A percentile compares a stretch with the other conserved stretches of the same genome.
Evolutionary conservation across 176 grass and related monocot genomes (phyloP).

Genomic region (Carex pumila): DNA sequence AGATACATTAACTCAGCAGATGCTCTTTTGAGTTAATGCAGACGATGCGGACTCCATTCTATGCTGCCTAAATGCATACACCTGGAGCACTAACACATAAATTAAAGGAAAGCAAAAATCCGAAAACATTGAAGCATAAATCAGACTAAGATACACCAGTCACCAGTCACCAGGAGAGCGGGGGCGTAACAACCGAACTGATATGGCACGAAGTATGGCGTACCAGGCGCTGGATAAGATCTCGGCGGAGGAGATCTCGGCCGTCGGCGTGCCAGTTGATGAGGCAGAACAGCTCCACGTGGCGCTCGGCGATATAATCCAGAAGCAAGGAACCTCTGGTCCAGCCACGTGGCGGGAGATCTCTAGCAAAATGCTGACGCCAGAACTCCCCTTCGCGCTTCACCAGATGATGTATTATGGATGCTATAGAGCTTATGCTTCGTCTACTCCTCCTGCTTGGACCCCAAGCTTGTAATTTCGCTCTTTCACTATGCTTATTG

Average conservation of each 20-base stretch:
- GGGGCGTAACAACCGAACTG: not conserved
- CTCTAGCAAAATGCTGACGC: conserved; percentile 31
- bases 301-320: conserved; percentile 25
- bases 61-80: not conserved
- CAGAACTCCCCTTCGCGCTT: conserved; percentile 55
- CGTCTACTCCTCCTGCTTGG: conserved; percentile 71
- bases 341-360: conserved; percentile 58
- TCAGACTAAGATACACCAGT: not conserved
- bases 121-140: not conserved
- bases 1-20: too few relatives aligned
- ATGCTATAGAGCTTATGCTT: conserved; percentile 49
- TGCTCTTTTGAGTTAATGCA: too few relatives aligned
- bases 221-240: conserved; percentile 51
- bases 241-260: conserved; percentile 53
- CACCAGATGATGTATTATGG: conserved; percentile 97
- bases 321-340: conserved; percentile 13
- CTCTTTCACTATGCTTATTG: not conserved
- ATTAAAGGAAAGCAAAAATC: not conserved
- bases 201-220: conserved; percentile 21
- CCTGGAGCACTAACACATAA: not conserved
- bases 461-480: conserved; percentile 49
- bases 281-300: conserved; percentile 39
- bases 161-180: not conserved
- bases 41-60: not conserved
- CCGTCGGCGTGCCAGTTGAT: conserved; percentile 28